A percentile compares a stretch with the other conserved stretches of the same genome.
Evolutionary conservation across 805 yeast genomes (phyloP).

Genomic region (Wickerhamiella azyma): DNA sequence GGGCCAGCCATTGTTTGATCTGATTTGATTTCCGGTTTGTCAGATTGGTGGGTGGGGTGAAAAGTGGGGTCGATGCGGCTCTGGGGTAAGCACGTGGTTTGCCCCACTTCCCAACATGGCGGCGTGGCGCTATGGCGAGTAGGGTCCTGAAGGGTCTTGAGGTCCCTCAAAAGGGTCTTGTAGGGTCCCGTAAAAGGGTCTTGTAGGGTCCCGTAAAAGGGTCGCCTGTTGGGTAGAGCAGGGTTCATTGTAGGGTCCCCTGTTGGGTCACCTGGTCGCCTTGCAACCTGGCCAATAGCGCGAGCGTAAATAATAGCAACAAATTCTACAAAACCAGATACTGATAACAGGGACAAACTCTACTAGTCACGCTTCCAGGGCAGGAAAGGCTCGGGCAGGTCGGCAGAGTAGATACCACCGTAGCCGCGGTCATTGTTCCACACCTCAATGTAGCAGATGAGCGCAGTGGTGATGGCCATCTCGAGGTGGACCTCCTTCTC

Average conservation of each 20-base stretch:
- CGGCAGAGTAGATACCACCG: constrained; percentile 52
- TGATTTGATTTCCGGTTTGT: neutral
- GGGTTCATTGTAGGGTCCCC: too few relatives aligned
- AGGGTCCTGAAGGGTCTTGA: too few relatives aligned
- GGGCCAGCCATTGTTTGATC: neutral
- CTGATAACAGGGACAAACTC: too few relatives aligned
- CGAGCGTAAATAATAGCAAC: neutral
- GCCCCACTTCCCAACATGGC: too few relatives aligned
- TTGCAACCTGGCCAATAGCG: neutral
- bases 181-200: too few relatives aligned
- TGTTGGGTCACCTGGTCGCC: too few relatives aligned
- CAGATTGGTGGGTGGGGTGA: neutral
- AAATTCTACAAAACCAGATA: neutral
- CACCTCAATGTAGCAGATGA: constrained; percentile 49
- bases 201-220: too few relatives aligned
- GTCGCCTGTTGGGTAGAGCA: too few relatives aligned
- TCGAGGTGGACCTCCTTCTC: constrained; percentile 38
- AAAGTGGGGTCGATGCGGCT: neutral
- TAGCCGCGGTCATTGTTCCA: constrained; percentile 50
- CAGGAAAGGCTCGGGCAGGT: constrained; percentile 14
- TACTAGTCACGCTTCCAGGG: constrained; percentile 20
- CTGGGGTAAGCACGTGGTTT: too few relatives aligned
- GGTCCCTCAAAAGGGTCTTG: too few relatives aligned
- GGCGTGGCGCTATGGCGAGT: too few relatives aligned
- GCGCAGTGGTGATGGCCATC: constrained; percentile 44